Base-by-base conservation (phyloP, 2,329 filamentous ascomycete species). In the Juglanconis oblonga region DNA sequence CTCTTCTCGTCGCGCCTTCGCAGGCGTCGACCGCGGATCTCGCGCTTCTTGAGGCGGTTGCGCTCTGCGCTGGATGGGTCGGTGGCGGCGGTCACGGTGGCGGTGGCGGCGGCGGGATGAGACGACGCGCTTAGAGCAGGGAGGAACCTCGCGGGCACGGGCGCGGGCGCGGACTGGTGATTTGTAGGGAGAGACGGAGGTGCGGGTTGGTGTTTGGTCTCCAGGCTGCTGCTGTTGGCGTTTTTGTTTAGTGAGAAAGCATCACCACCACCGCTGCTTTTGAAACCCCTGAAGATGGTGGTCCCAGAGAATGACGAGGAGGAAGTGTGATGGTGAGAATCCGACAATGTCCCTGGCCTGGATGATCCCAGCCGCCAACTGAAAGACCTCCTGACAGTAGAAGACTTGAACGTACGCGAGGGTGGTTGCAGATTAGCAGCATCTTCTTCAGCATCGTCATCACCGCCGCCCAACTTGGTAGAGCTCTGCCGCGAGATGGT, bases 31-130 rank as follows among this genome's bases (percentile, higher is more conserved):
- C 47, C 48, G 36, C 52, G 52, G 42, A 58, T 58, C 31, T 63
- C 55, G 29, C 40, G 53, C 42, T 56, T 63, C 42, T 54, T 63
- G 55, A 61, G 55, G 24, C 45, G 49, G 55, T 55, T 63, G 47
- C 61, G 61, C 31, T 61, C 61, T 1, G 61, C 14, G 24, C 35
- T 33, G 44, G 35, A n/a, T 36, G 61, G 59, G 4, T 29, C 29
- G 42, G 49, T 53, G 44, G 36, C 56, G 24, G 61, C 57, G 5
- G 57, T 47, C 17, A 24, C 17, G 17, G 17, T 24, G 17, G 29
- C 54, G 53, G 6, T 61, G 51, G 32, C 53, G 44, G 14, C 9
- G 44, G 17, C 6, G 10, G 14, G 6, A 7, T 24, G 57, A 45
- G 24, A 24, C 24, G 24, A 24, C 24, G 24, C 24, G 24, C 24